Base-by-base conservation (phyloP, 106 monocot species). In the Agapanthus africanus region DNA sequence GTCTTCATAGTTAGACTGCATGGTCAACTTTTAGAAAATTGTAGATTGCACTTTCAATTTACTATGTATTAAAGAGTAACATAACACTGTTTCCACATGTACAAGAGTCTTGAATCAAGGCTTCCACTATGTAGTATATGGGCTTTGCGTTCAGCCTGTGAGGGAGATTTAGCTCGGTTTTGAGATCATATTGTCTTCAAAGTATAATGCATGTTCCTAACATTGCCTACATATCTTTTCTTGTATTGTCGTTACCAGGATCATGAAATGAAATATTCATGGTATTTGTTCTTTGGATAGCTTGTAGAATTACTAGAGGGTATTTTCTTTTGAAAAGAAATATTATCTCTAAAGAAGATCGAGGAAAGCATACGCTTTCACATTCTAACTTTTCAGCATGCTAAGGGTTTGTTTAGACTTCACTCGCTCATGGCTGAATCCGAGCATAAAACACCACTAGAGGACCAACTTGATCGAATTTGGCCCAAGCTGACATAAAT, bases 41-140 rank as follows among this genome's bases (percentile, higher is more conserved):
- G n/a, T n/a, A n/a, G n/a, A n/a, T 52, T 52, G 26, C 11, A 52
- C 52, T 26, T 59, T 59, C 32, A 32, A 32, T 59, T 59, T 59
- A 19, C 15, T 32, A 59, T 28, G 15, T 11, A 32, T 15, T 3
- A 59, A n/a, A n/a, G 4, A 32, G 3, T n/a, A n/a, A n/a, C n/a
- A n/a, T n/a, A n/a, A n/a, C n/a, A n/a, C n/a, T n/a, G n/a, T 3
- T 14, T 56, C 0, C 56, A 28, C 56, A 56, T 27, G 56, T 31
- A 32, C 2, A 59, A 31, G 59, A 59, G 59, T 59, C 15, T 2
- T 14, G 4, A 13, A 13, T 59, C 59, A 15, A 59, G 15, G 15
- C 32, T 30, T 59, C 0, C 59, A 59, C 1, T 3, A 32, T 59
- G 59, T 33, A 59, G 28, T 59, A 33, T 31, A n/a, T 14, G 32